phyloP scores from a whole-genome alignment of 1,284 basidiomycete species.

The Phellinidium pouzarii region DNA sequence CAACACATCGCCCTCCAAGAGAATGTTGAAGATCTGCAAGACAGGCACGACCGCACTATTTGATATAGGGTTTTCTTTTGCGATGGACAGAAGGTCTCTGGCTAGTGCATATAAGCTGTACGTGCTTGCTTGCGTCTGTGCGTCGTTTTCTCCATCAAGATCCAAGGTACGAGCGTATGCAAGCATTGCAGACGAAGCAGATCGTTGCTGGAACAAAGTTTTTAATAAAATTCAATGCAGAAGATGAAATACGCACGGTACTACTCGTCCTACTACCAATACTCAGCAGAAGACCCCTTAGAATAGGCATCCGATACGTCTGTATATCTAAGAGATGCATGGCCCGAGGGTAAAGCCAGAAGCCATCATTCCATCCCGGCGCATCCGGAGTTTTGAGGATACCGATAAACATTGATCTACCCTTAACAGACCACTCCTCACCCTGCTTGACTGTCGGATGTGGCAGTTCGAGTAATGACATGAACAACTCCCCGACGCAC shows the following conservation, averaged over 20 bases:
- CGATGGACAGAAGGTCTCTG: conserved; percentile 49
- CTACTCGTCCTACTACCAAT: conserved; percentile 77
- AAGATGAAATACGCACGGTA: conserved; percentile 48
- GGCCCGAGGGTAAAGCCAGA: conserved; percentile 64
- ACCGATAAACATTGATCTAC: not conserved
- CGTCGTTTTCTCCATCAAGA: conserved; percentile 26
- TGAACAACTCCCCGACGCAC: conserved; percentile 62
- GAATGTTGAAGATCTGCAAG: conserved; percentile 64
- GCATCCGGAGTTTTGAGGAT: conserved; percentile 28
- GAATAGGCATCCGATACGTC: conserved; percentile 54
- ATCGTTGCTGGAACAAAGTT: conserved; percentile 50
- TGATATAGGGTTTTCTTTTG: conserved; percentile 44
- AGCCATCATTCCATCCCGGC: conserved; percentile 59
- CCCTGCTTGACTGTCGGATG: conserved; percentile 28
- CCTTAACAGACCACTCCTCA: conserved; percentile 13
- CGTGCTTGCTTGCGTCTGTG: not conserved
- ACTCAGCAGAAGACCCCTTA: conserved; percentile 72
- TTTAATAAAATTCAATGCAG: not conserved
- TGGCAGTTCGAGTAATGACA: conserved; percentile 42
- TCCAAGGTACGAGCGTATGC: conserved; percentile 49
- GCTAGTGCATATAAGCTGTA: conserved; percentile 46
- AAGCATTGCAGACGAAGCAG: conserved; percentile 55
- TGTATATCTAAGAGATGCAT: conserved; percentile 61
- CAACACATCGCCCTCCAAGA: conserved; percentile 63
- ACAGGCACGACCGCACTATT: conserved; percentile 76